Base-by-base conservation (phyloP, 495 filamentous ascomycete genomes). In the Melanomma pulvis-pyrius region DNA sequence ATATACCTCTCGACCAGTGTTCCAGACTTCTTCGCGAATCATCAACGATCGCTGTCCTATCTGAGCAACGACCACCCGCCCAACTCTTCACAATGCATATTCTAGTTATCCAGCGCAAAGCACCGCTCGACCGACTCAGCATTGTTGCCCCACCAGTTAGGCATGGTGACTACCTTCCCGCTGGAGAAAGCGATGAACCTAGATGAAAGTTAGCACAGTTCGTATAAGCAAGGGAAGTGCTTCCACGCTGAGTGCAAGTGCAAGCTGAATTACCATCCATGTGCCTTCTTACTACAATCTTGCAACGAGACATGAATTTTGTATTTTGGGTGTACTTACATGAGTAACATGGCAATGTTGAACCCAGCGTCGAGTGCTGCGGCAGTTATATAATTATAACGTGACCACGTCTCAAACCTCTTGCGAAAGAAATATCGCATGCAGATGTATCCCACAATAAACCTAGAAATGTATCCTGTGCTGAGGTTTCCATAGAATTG, bases 331-430 rank as follows among this genome's bases (percentile, higher is more conserved):
- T n/a, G n/a, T n/a, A n/a, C n/a, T n/a, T n/a, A n/a, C 26, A 84
- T 80, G 22, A 85, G 74, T 61, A 86, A 64, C 79, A 85, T 78
- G 64, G 83, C 82, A 24, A 85, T 55, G 71, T 85, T 85, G 63
- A 84, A 87, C 0, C 81, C 83, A 2, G 83, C 81, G 74, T 85
- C 84, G 63, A 85, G 83, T 1, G 83, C 82, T 1, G 83, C 83
- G 1, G 82, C 83, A 24, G 84, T 65, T 46, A 85, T 76, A 56
- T 83, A 86, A 59, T 84, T 85, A 65, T 84, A 87, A 29, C 79
- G 74, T 53, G 81, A 79, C 83, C 83, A 86, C 21, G 83, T 76
- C 62, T 84, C 79, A 50, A 85, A 85, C 24, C 68, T 30, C 17
- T 63, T 36, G 1, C 59, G 17, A 24, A 50, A 67, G 53, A 52